A percentile compares a stretch with the other conserved stretches of the same genome.
Evolutionary conservation across 1,284 basidiomycete genomes (phyloP).

Genomic region (Cronartium ribicola): DNA sequence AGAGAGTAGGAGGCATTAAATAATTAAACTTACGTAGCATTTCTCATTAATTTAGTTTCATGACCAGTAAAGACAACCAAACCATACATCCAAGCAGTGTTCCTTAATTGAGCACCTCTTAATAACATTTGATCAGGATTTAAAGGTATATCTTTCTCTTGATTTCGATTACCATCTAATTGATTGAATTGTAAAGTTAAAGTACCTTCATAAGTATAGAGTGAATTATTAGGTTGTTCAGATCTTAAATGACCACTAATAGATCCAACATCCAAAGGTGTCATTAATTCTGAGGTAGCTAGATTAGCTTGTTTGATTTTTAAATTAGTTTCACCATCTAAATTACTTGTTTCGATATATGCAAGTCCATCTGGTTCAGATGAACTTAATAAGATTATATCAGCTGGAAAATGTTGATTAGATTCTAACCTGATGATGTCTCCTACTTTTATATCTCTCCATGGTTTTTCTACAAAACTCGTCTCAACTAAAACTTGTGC

Average conservation of each 20-base stretch:
- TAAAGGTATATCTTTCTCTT: constrained; percentile 74
- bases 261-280: constrained; percentile 67
- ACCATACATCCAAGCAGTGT: constrained; percentile 95
- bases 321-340: constrained; percentile 98
- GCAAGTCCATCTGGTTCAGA: constrained; percentile 76
- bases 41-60: constrained; percentile 97
- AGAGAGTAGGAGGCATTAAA: too few relatives aligned
- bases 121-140: constrained; percentile 92
- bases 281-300: constrained; percentile 71
- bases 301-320: constrained; percentile 96
- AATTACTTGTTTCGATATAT: constrained; percentile 87
- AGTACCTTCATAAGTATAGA: constrained; percentile 88
- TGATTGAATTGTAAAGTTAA: constrained; percentile 47
- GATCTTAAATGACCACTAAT: constrained; percentile 80
- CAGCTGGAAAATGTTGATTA: constrained; percentile 93
- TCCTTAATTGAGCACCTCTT: constrained; percentile 89
- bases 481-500: constrained; percentile 68
- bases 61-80: constrained; percentile 92
- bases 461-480: constrained; percentile 71
- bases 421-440: constrained; percentile 86
- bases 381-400: constrained; percentile 78
- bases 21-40: constrained; percentile 58
- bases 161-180: constrained; percentile 46
- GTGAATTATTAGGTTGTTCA: constrained; percentile 93
- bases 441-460: constrained; percentile 85